Evolutionary conservation across 108 stramenopile species (phyloP), one percentile per base, ranked within the genome.

Genomic region (Skeletonema grethae): DNA sequence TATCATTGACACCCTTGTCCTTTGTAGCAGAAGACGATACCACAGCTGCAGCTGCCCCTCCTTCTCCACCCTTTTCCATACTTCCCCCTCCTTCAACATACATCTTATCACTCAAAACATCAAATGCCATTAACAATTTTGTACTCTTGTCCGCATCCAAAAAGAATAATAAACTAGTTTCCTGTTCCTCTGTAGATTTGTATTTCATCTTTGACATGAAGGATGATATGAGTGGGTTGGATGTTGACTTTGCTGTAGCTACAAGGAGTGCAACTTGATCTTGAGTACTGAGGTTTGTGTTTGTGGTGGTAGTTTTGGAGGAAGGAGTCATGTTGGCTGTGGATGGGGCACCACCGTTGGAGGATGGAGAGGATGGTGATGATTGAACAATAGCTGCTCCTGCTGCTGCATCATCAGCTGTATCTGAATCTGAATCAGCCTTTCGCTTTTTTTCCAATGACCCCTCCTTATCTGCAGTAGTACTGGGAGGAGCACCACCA

Each of bases 71-170:
- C 1, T 28, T 28, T 28, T 28, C 25, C 25, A 28, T 1, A 28
- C 25, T 28, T 28, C 1, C 25, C 25, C 25, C 25, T 28, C 38
- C 20, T 35, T 57, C 65, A 41, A 53, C 39, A 9, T 32, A 1
- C 38, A 34, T 50, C 16, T 1, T 22, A 15, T 65, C 45, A 45
- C 72, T 69, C 68, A 80, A 39, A 15, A 78, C 16, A 63, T 74
- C 85, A 80, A 92, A 92, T 15, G 88, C 86, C 41, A 63, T 67
- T 20, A 72, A 62, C 20, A 88, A 57, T 61, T 92, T 92, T 22
- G 77, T 74, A 46, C 75, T 87, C 43, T 88, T 83, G 22, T 86
- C 86, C 1, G 79, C 57, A 72, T 89, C 86, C 30, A 85, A 73
- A 64, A 92, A 88, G 48, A 92, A 76, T 61, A 92, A 63, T 18